Evolutionary conservation across 495 filamentous ascomycete genomes (phyloP), one percentile per base, ranked within the genome.

Genomic region (Jackrogersella multiformis): DNA sequence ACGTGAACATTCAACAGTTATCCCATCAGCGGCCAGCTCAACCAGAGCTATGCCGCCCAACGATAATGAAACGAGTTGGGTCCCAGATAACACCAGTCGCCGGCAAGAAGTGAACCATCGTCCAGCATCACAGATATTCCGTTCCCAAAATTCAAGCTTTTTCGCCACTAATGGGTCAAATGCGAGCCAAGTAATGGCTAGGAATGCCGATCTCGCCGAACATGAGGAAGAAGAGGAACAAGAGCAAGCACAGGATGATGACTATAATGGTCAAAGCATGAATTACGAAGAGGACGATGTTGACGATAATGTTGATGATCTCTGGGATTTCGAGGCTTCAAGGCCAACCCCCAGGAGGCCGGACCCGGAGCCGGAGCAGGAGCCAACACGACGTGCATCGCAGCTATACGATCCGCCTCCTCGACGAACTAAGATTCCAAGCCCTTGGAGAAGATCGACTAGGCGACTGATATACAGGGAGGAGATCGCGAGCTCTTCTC

Each of bases 291-390:
- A 74, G 1, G 76, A 79, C 2, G 77, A 81, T 13, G n/a, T n/a
- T n/a, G n/a, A n/a, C n/a, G n/a, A n/a, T n/a, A n/a, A n/a, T n/a
- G n/a, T n/a, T n/a, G 73, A 76, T 6, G 83, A 85, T 67, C 66
- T 82, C 2, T 84, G 78, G 76, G 77, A 76, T n/a, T 46, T 82
- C 38, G 81, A 82, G 52, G 81, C 79, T 39, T 73, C 75, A 51
- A 76, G 80, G 8, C 66, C 70, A 21, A 76, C 76, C 0, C 77
- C 81, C 5, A 69, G 52, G 24, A 70, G 44, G 30, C 66, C 59
- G 63, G n/a, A n/a, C n/a, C n/a, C n/a, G n/a, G n/a, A n/a, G n/a
- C n/a, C n/a, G n/a, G n/a, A n/a, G n/a, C n/a, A n/a, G n/a, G 73
- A 72, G 16, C 55, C 73, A 57, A 52, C 62, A 54, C 69, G 66